phyloP scores from a whole-genome alignment of 2,329 filamentous ascomycete genomes.

The Pseudocercospora cruenta region DNA sequence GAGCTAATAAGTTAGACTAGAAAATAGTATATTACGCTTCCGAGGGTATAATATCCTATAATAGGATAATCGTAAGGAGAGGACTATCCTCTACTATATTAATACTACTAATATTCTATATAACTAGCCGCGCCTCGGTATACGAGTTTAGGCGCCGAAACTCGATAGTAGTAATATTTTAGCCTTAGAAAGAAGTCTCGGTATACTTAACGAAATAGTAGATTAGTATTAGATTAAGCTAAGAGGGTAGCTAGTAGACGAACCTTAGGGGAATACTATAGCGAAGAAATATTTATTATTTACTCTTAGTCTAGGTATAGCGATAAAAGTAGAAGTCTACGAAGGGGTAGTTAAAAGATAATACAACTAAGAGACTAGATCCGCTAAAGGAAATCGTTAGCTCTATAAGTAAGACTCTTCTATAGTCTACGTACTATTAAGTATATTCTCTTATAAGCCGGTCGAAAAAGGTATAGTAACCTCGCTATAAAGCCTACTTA shows the following conservation, averaged over 20 bases:
- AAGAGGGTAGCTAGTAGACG: background rate
- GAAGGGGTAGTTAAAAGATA: background rate
- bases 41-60: background rate
- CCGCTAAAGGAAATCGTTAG: background rate
- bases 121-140: background rate
- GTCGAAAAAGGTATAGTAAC: background rate
- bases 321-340: background rate
- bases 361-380: background rate
- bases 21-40: background rate
- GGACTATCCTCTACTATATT: background rate
- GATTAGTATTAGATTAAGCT: background rate
- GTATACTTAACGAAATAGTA: background rate
- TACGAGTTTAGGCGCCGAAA: background rate
- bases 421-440: background rate
- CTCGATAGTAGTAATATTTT: background rate
- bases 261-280: background rate
- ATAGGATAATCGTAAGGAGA: background rate
- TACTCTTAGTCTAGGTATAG: background rate
- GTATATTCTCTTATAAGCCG: background rate
- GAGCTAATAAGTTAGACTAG: background rate
- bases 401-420: background rate
- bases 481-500: background rate
- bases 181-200: background rate
- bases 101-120: background rate
- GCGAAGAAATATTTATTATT: background rate